Evolutionary conservation across 164 flowering plant species (phyloP), one percentile per base, ranked within the genome.

Genomic region (Saururus chinensis): DNA sequence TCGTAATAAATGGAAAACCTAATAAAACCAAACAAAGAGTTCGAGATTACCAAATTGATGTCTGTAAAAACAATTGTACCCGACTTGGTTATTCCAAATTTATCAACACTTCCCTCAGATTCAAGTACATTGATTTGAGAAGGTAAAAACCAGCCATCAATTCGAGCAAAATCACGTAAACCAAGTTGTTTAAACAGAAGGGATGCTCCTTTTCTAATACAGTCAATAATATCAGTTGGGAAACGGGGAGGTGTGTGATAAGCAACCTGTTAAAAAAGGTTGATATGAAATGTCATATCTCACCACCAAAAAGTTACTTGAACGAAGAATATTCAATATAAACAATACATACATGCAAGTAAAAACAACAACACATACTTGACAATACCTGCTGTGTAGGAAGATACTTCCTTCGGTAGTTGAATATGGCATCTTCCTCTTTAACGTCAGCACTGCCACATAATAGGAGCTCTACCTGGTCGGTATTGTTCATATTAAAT

Each of bases 141-240:
- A 52, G 97, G 91, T 64, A 91, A 68, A 80, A 79, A 86, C 95
- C 97, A 91, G 62, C 97, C 97, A 83, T 91, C 97, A 61, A 91
- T 85, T 24, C 93, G 83, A 68, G 95, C 97, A 88, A 91, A 88
- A 76, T 91, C 95, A 66, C 81, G 75, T 8, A 91, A 75, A 60
- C 89, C 89, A 75, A 91, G 81, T 51, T 58, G 68, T 71, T 79
- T 74, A 70, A 91, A 91, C 66, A 91, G 68, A 23, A 80, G 58
- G 40, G 91, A 76, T 35, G 97, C 91, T 64, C 93, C 95, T 68
- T 73, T 66, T 25, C 91, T 79, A 51, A 88, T 88, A 52, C 42
- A 66, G 62, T 79, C 78, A 51, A 86, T 88, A 49, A 86, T 78
- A 60, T 82, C 82, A 45, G 77, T 25, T 35, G 89, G 85, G 70